Conservation (phyloP, 2,329 filamentous ascomycete species). For the Botrytis pseudocinerea region DNA sequence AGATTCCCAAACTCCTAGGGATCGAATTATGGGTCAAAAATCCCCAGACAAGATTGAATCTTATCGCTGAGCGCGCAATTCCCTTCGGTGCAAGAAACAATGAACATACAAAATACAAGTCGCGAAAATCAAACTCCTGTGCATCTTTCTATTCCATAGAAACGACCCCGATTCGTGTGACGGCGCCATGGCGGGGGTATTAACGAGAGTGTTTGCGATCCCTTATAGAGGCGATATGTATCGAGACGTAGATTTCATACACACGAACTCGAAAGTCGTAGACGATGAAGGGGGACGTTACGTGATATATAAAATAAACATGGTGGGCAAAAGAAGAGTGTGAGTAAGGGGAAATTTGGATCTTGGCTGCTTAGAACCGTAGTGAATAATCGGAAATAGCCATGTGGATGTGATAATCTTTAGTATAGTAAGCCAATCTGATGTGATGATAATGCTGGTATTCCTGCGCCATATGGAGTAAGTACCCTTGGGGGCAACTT, state of each 20-base stretch:
- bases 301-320: background rate
- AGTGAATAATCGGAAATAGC: background rate
- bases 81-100: background rate
- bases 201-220: background rate
- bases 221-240: background rate
- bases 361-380: background rate
- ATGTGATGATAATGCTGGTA: background rate
- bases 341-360: background rate
- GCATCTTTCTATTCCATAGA: conserved; percentile 13
- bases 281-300: background rate
- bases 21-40: background rate
- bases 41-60: background rate
- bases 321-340: background rate
- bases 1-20: background rate
- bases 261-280: background rate
- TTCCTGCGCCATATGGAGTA: background rate
- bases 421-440: background rate
- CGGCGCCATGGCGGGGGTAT: background rate
- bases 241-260: background rate
- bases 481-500: background rate
- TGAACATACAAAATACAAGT: conserved; percentile 17
- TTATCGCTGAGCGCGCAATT: conserved; percentile 3
- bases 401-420: conserved; percentile 3
- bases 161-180: background rate
- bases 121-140: conserved; percentile 14